Conservation (phyloP, 441 rosid genomes). For the Populus hybrid region DNA sequence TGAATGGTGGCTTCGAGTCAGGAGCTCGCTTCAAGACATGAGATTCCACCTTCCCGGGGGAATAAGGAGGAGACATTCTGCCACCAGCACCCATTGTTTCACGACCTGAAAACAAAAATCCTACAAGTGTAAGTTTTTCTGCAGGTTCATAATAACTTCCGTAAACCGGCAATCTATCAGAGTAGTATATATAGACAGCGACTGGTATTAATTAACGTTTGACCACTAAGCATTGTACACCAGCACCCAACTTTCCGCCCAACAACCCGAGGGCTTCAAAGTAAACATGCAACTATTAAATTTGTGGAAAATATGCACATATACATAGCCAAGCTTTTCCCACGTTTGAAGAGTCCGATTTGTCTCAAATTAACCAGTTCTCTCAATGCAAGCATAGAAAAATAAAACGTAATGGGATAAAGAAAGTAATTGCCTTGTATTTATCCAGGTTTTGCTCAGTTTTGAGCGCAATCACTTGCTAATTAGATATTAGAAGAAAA, state of each 20-base stretch:
- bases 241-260: not conserved
- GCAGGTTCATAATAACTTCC: not conserved
- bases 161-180: not conserved
- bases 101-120: conserved; percentile 21
- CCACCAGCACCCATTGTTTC: conserved; percentile 91
- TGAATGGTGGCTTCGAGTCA: conserved; percentile 62
- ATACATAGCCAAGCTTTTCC: too few species aligned
- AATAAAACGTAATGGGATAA: too few species aligned
- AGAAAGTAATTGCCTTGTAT: too few species aligned
- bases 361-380: too few species aligned
- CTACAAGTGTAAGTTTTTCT: not conserved
- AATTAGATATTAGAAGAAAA: not conserved
- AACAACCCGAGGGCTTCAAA: not conserved
- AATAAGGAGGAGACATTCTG: conserved; percentile 62
- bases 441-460: too few species aligned
- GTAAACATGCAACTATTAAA: not conserved
- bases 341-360: too few species aligned
- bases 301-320: not conserved
- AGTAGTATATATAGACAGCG: not conserved
- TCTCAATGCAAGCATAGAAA: too few species aligned
- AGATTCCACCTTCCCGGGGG: conserved; percentile 41
- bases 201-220: too few species aligned
- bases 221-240: too few species aligned
- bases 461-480: too few species aligned
- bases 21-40: conserved; percentile 59